Evolutionary conservation across 2,329 filamentous ascomycete species (phyloP), one percentile per base, ranked within the genome.

Genomic region (Trichoderma atroviride): DNA sequence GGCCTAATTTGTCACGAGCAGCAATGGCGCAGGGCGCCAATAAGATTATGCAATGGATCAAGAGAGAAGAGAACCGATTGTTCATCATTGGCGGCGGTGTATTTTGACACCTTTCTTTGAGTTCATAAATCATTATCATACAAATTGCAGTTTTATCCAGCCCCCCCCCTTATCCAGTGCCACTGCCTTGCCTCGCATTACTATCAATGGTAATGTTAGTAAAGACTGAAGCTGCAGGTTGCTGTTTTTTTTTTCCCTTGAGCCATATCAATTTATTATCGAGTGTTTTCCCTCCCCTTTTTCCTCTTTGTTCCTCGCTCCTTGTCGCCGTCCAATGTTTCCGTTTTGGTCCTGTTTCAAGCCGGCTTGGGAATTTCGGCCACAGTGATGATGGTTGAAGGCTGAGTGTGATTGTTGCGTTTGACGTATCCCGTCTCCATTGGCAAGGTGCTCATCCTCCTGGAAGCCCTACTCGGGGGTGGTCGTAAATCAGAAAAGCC

Each of bases 1-100:
- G 92, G 0, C 92, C 92, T 2, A 90, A 90, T 72, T 81, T 87
- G 43, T 87, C 87, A 33, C 83, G 88, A 52, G 81, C 84, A 27
- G 88, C 89, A 13, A 84, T 99, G 75, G 92, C 93, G 11, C 91
- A 95, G 78, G 93, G 91, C 13, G 95, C 94, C 40, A 97, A 96
- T 77, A 91, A 91, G 80, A 89, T 99, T 61, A 90, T 96, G 6
- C 92, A 96, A 76, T 99, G 95, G 94, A 91, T 95, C 1, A 91
- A 92, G 77, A 86, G 90, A 73, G 96, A 99, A 80, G 95, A 98
- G 80, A 94, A 98, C 80, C 86, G 96, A 69, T 83, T 98, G 6
- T 99, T 99, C 77, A 97, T 99, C 70, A 96, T 99, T 77, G 96
- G 96, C 1, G 96, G 96, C n/a, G 96, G 94, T 55, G 95, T 98